These are phyloP conservation scores for Teratosphaeria viscida DNA, from an alignment of 2,329 filamentous ascomycete genomes.

Conservation along the genomic window DNA sequence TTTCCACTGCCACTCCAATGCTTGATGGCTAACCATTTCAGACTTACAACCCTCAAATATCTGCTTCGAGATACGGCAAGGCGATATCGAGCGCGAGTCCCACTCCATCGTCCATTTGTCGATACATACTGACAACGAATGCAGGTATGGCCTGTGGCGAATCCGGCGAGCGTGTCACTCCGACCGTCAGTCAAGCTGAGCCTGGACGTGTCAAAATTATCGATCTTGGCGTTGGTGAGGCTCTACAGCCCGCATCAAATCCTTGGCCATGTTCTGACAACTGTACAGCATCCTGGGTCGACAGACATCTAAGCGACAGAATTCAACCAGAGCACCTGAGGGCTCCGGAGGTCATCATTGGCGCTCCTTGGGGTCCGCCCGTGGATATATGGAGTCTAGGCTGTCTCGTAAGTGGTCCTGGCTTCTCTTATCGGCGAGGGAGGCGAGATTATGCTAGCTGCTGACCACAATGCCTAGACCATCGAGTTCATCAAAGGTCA, in stretches of 20 bases:
- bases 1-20: not conserved
- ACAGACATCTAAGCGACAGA: slow-evolving; percentile 14
- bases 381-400: slow-evolving; percentile 23
- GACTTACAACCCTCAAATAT: slow-evolving; percentile 22
- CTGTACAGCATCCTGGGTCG: slow-evolving; percentile 10
- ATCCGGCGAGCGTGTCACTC: slow-evolving; percentile 2
- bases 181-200: slow-evolving; percentile 3
- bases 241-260: not conserved
- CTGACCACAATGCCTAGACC: slow-evolving; percentile 1
- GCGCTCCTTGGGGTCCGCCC: slow-evolving; percentile 15
- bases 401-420: slow-evolving; percentile 5
- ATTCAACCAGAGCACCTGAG: slow-evolving; percentile 19
- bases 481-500: slow-evolving; percentile 14
- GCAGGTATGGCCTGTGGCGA: slow-evolving; percentile 3
- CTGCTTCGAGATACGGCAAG: slow-evolving; percentile 9
- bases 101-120: not conserved
- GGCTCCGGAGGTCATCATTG: slow-evolving; percentile 20
- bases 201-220: slow-evolving; percentile 13
- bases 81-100: slow-evolving; percentile 1
- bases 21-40: not conserved
- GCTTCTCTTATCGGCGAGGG: too few species aligned
- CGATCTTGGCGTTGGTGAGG: slow-evolving; percentile 15
- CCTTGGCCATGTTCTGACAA: not conserved
- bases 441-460: not conserved
- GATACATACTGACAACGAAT: not conserved